Conservation (phyloP, 2,329 filamentous ascomycete species). For the Penicillium aurantiogriseum region DNA sequence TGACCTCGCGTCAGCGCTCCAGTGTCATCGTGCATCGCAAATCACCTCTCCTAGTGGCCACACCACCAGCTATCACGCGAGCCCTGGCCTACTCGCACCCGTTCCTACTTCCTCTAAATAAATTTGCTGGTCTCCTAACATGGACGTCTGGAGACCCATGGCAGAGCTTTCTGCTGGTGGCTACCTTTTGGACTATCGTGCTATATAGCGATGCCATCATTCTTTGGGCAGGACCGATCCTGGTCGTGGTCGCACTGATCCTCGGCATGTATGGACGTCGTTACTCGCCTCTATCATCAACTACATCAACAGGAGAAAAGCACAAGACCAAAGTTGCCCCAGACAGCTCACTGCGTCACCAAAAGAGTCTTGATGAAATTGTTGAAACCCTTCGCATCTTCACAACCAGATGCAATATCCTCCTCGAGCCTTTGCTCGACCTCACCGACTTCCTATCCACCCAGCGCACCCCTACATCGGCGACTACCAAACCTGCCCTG, state of each 20-base stretch:
- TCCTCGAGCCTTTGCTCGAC: conserved; percentile 83
- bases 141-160: conserved; percentile 94
- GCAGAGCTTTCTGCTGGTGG: conserved; percentile 92
- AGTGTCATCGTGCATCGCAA: conserved; percentile 97
- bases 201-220: conserved; percentile 85
- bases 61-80: conserved; percentile 89
- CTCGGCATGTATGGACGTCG: conserved; percentile 87
- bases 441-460: conserved; percentile 93
- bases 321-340: conserved; percentile 50
- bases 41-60: conserved; percentile 86
- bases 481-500: conserved; percentile 84
- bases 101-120: conserved; percentile 85
- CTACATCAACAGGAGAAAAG: conserved; percentile 69
- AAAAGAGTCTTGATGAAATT: conserved; percentile 96
- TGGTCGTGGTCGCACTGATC: conserved; percentile 77
- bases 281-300: conserved; percentile 87
- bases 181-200: conserved; percentile 78
- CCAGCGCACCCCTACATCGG: conserved; percentile 83
- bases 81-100: conserved; percentile 95
- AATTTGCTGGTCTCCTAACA: conserved; percentile 77
- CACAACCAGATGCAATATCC: conserved; percentile 84
- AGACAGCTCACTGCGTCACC: conserved; percentile 71
- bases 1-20: conserved; percentile 73
- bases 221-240: conserved; percentile 75
- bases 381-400: conserved; percentile 89